These are phyloP conservation scores for Vinca minor DNA, from an alignment of 257 asterid species.

Conservation along the genomic window DNA sequence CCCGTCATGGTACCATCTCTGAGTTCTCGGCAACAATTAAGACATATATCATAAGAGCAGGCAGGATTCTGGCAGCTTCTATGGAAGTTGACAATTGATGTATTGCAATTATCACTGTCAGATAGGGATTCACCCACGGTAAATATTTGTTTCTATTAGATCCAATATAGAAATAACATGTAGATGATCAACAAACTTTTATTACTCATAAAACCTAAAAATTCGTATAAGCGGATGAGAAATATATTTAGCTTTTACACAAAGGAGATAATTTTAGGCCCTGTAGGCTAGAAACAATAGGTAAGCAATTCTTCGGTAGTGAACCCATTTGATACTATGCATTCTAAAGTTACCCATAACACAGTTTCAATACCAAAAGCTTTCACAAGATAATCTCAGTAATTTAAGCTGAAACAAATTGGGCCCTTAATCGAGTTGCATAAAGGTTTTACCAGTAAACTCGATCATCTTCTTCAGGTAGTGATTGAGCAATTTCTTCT, in stretches of 20 bases:
- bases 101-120: slow-evolving; percentile 71
- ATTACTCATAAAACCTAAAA: no score
- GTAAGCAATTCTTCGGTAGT: background rate
- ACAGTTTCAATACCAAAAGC: slow-evolving; percentile 4
- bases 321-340: background rate
- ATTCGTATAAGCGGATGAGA: background rate
- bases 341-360: background rate
- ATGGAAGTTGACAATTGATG: slow-evolving; percentile 69
- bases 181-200: no score
- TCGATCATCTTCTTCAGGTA: slow-evolving; percentile 51
- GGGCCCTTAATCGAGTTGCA: background rate
- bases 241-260: background rate
- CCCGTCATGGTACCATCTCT: slow-evolving; percentile 50
- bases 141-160: no score
- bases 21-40: slow-evolving; percentile 64
- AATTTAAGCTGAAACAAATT: no score
- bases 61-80: slow-evolving; percentile 57
- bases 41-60: slow-evolving; percentile 62
- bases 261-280: background rate
- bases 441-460: slow-evolving; percentile 46
- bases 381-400: background rate
- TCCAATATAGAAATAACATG: slow-evolving; percentile 11
- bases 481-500: slow-evolving; percentile 37
- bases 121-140: slow-evolving; percentile 16
- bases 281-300: background rate